phyloP scores from a whole-genome alignment of 2,329 filamentous ascomycete species.

The Aspergillus phoenicis region DNA sequence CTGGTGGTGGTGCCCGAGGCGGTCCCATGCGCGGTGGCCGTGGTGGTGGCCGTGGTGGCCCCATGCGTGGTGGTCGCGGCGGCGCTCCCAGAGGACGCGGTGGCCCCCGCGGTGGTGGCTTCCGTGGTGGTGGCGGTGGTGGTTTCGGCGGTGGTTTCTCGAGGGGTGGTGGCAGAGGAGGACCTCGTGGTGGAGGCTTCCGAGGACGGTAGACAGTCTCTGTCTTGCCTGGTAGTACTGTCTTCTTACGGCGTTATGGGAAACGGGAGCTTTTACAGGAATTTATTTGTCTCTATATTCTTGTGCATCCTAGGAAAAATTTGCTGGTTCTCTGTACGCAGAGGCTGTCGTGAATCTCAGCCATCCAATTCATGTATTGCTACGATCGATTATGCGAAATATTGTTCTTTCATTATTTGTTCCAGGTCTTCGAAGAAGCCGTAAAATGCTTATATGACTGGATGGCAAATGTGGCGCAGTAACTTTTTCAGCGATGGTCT shows the following conservation, averaged over 20 bases:
- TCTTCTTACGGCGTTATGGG: constrained; percentile 49
- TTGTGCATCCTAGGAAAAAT: constrained; percentile 41
- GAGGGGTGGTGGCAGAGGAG: constrained; percentile 35
- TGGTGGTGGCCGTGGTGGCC: constrained; percentile 44
- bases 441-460: background rate
- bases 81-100: constrained; percentile 59
- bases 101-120: constrained; percentile 52
- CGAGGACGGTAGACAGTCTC: constrained; percentile 28
- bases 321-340: constrained; percentile 31
- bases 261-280: constrained; percentile 45
- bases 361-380: constrained; percentile 30
- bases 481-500: background rate
- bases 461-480: background rate
- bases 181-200: constrained; percentile 33
- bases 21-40: constrained; percentile 46
- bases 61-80: constrained; percentile 44
- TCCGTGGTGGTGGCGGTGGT: constrained; percentile 46
- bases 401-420: background rate
- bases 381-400: constrained; percentile 11
- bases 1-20: constrained; percentile 61
- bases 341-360: constrained; percentile 36
- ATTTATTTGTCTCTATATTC: constrained; percentile 37
- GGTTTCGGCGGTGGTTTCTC: constrained; percentile 44
- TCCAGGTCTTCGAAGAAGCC: background rate
- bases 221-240: constrained; percentile 33